Evolutionary conservation across 2,329 filamentous ascomycete species (phyloP), one percentile per base, ranked within the genome.

Genomic region (Cladophialophora yegresii): DNA sequence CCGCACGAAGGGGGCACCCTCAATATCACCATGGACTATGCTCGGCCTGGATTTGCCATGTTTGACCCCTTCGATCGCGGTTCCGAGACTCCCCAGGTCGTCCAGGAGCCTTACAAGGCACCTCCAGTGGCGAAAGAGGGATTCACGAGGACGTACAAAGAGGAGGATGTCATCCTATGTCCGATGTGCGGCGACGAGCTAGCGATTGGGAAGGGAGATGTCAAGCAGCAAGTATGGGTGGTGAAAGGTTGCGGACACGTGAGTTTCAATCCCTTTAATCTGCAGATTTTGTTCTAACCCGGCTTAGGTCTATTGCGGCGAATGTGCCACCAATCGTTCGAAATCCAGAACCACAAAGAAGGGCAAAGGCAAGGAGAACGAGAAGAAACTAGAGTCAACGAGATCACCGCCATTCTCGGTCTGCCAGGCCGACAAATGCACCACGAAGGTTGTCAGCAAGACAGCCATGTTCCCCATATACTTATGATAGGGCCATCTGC

Each of bases 201-300:
- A 16, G 89, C 91, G 5, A 87, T 89, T 57, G 90, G 92, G 13
- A 86, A 86, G 0, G 72, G 83, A 61, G 81, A 83, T 30, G 74
- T 80, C 36, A 92, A 96, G 77, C 88, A 91, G 73, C 90, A 96
- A 72, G 93, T 98, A 67, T 98, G 93, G 92, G 89, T 95, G 0
- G 83, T 95, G 40, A 96, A 93, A 77, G 84, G 84, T 58, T 99
- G 95, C 75, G 95, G 95, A 69, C 95, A 99, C 79, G 95, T 98
- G 84, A 76, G 85, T 81, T 50, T 47, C 43, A 28, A 61, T 33
- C 45, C 36, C 71, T 45, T 28, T 10, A 20, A n/a, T 3, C 57
- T 20, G 33, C 47, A 7, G 4, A 23, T 10, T 10, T 6, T 51
- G n/a, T 54, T 32, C 55, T 68, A 43, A 64, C 62, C 16, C 10